Evolutionary conservation across 2,329 filamentous ascomycete species (phyloP).

Genomic region (Fusarium musae): DNA sequence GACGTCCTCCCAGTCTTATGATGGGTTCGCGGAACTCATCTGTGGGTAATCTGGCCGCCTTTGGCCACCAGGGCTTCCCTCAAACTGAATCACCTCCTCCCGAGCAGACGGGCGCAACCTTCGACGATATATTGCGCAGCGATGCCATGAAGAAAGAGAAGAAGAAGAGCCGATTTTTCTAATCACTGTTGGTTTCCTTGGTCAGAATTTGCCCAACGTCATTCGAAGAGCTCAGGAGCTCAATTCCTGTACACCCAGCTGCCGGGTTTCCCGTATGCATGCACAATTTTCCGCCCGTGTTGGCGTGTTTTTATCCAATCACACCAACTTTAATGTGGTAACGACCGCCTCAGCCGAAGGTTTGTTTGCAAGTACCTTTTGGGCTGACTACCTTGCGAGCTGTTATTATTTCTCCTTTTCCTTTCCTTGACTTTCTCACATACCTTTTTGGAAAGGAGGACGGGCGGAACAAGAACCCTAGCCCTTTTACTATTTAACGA

Average conservation of each 20-base stretch:
- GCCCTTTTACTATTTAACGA: slow-evolving; percentile 39
- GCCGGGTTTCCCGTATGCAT: slow-evolving; percentile 4
- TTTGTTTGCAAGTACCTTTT: slow-evolving; percentile 21
- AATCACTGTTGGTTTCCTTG: not conserved
- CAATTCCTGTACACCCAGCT: slow-evolving; percentile 12
- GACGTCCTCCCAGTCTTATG: slow-evolving; percentile 48
- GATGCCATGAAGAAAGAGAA: slow-evolving; percentile 51
- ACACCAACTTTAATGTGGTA: slow-evolving; percentile 8
- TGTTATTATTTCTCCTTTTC: slow-evolving; percentile 3
- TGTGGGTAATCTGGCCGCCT: slow-evolving; percentile 49
- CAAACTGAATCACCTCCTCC: slow-evolving; percentile 38
- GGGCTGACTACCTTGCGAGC: slow-evolving; percentile 6
- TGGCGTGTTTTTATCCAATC: slow-evolving; percentile 7
- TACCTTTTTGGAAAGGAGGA: slow-evolving; percentile 27
- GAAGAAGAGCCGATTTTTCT: slow-evolving; percentile 58
- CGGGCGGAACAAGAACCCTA: slow-evolving; percentile 26
- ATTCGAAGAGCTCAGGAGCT: slow-evolving; percentile 6
- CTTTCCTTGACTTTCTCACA: slow-evolving; percentile 18
- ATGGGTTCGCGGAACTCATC: slow-evolving; percentile 50
- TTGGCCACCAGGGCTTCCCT: slow-evolving; percentile 30
- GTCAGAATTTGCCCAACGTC: slow-evolving; percentile 6
- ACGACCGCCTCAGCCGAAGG: slow-evolving; percentile 1
- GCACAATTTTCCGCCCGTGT: slow-evolving; percentile 4
- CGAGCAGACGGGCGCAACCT: slow-evolving; percentile 53
- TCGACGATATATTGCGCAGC: slow-evolving; percentile 60